Base-by-base conservation (phyloP, 768 basidiomycete species). In the Lyophyllum atratum region DNA sequence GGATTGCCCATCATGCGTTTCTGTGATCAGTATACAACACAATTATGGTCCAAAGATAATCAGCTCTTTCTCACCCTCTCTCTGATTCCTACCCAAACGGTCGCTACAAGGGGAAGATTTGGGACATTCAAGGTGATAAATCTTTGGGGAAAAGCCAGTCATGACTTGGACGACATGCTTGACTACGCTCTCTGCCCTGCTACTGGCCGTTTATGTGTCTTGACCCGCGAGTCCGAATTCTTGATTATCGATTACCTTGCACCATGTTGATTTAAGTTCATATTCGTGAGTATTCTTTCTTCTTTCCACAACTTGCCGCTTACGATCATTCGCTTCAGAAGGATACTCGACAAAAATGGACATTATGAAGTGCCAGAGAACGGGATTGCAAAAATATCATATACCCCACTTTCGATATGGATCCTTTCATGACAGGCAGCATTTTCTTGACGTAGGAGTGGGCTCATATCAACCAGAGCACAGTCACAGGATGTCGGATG, bases 151-250 rank as follows among this genome's bases (percentile, higher is more conserved):
- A 7, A 14, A 14, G 9, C 53, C 29, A 11, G 31, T 24, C 19
- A 34, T 9, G 6, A 17, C 14, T 31, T 12, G 11, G 29, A 34
- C 46, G 19, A 4, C 1, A 15, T 54, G 2, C 29, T 22, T 3
- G 31, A 37, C 22, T 46, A 17, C 21, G 53, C 42, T 34, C 19
- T 54, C 24, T 54, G 53, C 33, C 53, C 44, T 15, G 42, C 33
- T 22, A 34, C 47, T 24, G 54, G 49, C 15, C 47, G 54, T 37
- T 45, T 56, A 15, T 48, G 46, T 48, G 34, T 55, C 24, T 44
- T 28, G 31, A 40, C 46, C 6, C 1, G 33, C 6, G 19, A 45
- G 4, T n/a, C 17, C 11, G 53, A 54, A 26, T 22, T 54, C 15
- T 44, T 29, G 12, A 46, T 54, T 7, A 54, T 54, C 24, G 53